These are phyloP conservation scores for Rutidosis leptorrhynchoides DNA, from an alignment of 129 eudicot species.

Conservation along the genomic window DNA sequence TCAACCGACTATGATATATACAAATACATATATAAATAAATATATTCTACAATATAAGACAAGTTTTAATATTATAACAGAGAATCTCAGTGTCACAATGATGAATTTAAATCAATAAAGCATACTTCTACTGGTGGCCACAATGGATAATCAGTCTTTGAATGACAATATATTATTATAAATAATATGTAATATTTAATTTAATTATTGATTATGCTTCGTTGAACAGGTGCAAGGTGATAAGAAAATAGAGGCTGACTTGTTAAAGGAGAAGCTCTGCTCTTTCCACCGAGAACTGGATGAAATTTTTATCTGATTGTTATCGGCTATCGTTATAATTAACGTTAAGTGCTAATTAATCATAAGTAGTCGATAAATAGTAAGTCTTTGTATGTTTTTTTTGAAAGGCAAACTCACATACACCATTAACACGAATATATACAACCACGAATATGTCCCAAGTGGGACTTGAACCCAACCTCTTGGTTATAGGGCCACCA, in stretches of 20 bases:
- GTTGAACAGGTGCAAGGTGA: slow-evolving; percentile 8
- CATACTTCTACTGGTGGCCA: not conserved
- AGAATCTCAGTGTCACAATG: not conserved
- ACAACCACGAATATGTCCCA: too few relatives aligned
- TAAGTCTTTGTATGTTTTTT: not conserved
- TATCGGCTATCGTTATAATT: not conserved
- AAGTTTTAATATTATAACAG: too few relatives aligned
- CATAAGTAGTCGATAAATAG: not conserved
- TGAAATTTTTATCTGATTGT: not conserved
- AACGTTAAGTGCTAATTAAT: too few relatives aligned
- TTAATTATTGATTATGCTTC: too few relatives aligned
- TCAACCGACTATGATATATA: not conserved
- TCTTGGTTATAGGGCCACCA: too few relatives aligned
- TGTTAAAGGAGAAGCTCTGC: not conserved
- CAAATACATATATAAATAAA: too few relatives aligned
- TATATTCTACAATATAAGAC: not conserved
- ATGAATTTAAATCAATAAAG: not conserved
- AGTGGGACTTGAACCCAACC: too few relatives aligned
- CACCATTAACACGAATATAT: too few relatives aligned
- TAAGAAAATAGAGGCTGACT: not conserved
- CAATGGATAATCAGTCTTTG: not conserved
- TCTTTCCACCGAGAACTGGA: not conserved
- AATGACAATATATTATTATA: too few relatives aligned
- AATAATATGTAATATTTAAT: too few relatives aligned
- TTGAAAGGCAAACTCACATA: too few relatives aligned